Evolutionary conservation across 2,329 filamentous ascomycete species (phyloP).

Genomic region (Pezicula radicicola): DNA sequence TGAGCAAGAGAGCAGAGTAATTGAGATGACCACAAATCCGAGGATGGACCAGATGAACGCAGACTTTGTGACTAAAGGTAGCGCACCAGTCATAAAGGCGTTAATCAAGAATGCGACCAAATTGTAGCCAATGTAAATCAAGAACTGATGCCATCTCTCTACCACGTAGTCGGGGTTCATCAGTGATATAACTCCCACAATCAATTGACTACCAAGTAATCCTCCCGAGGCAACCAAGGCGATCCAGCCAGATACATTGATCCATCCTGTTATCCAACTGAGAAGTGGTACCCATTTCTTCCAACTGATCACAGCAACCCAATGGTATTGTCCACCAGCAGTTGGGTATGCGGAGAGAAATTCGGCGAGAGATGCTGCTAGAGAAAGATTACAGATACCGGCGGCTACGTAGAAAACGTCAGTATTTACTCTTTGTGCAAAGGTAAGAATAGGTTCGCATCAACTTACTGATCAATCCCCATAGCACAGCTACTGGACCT

Average conservation of each 20-base stretch:
- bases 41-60: constrained; percentile 51
- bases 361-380: constrained; percentile 56
- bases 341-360: constrained; percentile 54
- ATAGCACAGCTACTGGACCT: constrained; percentile 68
- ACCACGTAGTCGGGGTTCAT: constrained; percentile 45
- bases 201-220: constrained; percentile 49
- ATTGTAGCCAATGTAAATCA: constrained; percentile 48
- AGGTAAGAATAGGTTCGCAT: constrained; percentile 25
- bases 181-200: constrained; percentile 50
- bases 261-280: constrained; percentile 45
- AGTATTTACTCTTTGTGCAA: constrained; percentile 34
- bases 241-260: constrained; percentile 40
- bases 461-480: constrained; percentile 57
- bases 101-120: constrained; percentile 43
- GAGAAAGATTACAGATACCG: constrained; percentile 47
- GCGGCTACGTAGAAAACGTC: constrained; percentile 47
- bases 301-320: constrained; percentile 55
- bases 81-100: constrained; percentile 43
- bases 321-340: constrained; percentile 54
- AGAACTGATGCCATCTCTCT: constrained; percentile 51
- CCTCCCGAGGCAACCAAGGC: constrained; percentile 50
- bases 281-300: constrained; percentile 37
- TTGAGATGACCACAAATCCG: constrained; percentile 48
- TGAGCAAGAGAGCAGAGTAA: constrained; percentile 50
- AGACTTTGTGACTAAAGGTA: constrained; percentile 46